Evolutionary conservation across 208 protist genomes (phyloP).

Genomic region (Naegleria fowleri): DNA sequence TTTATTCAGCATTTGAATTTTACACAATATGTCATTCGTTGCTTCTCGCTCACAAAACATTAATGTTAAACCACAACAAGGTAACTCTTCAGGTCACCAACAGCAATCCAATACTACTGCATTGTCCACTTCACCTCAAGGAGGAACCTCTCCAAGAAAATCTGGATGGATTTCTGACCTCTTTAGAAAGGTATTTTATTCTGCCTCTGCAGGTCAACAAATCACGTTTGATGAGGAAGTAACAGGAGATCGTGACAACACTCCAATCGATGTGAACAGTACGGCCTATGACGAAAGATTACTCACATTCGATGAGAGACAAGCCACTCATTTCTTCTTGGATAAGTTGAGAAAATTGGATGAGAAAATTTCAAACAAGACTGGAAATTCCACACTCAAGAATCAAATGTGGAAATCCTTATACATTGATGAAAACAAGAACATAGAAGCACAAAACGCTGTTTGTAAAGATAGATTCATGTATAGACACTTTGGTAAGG

Average conservation of each 20-base stretch:
- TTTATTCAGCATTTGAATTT: too few species aligned
- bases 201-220: background rate
- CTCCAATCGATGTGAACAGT: background rate
- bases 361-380: background rate
- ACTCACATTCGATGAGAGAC: background rate
- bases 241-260: background rate
- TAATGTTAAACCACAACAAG: background rate
- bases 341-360: background rate
- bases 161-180: background rate
- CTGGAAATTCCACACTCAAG: background rate
- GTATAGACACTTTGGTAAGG: background rate
- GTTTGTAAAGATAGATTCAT: conserved; percentile 10
- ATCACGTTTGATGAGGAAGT: background rate
- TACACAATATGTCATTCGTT: too few species aligned
- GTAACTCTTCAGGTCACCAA: background rate
- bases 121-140: too few species aligned
- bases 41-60: background rate
- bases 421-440: background rate
- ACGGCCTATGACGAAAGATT: background rate
- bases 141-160: background rate
- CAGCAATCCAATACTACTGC: background rate
- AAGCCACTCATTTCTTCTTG: background rate
- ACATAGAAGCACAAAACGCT: background rate
- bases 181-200: background rate
- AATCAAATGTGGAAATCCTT: background rate